Conservation (phyloP, 768 basidiomycete genomes). For the Mycena haematopus region DNA sequence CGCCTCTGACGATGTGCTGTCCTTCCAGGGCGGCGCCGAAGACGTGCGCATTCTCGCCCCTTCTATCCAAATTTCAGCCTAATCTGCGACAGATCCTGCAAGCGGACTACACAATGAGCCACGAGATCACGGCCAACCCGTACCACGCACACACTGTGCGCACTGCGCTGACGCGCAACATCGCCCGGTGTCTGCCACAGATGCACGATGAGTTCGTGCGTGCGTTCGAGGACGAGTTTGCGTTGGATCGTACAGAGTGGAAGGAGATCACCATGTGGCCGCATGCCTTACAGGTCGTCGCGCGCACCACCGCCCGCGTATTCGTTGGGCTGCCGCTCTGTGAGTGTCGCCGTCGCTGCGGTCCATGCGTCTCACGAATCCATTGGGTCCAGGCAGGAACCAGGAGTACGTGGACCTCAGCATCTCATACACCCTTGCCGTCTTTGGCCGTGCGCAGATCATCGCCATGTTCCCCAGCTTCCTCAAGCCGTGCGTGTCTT, state of each 20-base stretch:
- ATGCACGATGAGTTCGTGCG: slow-evolving; percentile 32
- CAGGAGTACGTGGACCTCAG: background rate
- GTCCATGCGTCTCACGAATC: background rate
- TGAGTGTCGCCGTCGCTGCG: background rate
- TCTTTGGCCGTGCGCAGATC: background rate
- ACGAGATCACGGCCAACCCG: background rate
- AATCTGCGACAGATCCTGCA: background rate
- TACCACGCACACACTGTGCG: background rate
- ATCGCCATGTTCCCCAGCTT: background rate
- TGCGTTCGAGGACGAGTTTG: background rate
- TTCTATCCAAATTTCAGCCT: background rate
- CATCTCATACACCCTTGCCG: background rate
- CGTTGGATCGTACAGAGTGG: background rate
- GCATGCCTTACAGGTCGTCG: background rate
- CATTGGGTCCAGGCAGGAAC: background rate
- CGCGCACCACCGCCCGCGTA: background rate
- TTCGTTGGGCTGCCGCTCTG: background rate
- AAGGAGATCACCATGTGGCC: background rate
- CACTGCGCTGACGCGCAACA: background rate
- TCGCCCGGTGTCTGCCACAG: background rate
- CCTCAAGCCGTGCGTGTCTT: background rate
- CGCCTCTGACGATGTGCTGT: slow-evolving; percentile 2
- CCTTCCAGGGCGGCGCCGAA: background rate
- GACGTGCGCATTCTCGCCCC: background rate
- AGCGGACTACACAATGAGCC: background rate